Evolutionary conservation across 441 rosid genomes (phyloP).

Genomic region (Populus trichocarpa): DNA sequence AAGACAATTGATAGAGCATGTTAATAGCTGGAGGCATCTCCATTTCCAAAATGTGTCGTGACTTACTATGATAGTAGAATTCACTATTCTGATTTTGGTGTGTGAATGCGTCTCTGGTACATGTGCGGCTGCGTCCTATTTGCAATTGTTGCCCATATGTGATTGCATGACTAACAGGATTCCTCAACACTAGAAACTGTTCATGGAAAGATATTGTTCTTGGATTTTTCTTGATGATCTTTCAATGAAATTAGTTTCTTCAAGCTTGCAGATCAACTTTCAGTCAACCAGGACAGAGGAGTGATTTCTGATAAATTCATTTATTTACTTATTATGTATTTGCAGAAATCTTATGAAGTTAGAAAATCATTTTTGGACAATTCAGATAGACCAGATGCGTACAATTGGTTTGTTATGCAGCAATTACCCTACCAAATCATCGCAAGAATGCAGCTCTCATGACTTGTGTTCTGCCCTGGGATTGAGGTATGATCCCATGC

Average conservation of each 20-base stretch:
- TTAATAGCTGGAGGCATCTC: background rate
- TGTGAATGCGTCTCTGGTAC: conserved; percentile 1
- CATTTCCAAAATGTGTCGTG: background rate
- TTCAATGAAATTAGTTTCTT: background rate
- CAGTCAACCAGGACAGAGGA: background rate
- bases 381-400: background rate
- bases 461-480: background rate
- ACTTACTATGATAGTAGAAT: background rate
- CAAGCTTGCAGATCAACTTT: background rate
- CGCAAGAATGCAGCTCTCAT: background rate
- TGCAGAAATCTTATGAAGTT: background rate
- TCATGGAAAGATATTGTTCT: background rate
- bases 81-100: background rate
- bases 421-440: background rate
- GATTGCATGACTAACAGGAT: background rate
- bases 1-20: background rate
- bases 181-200: background rate
- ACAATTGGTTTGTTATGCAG: background rate
- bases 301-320: background rate
- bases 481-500: background rate
- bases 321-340: background rate
- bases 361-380: background rate
- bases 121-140: too few relatives aligned
- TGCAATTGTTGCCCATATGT: background rate
- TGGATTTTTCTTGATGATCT: background rate